A percentile compares a stretch with the other conserved stretches of the same genome.
phyloP scores from a whole-genome alignment of 768 basidiomycete species.

The Lactarius psammicola region DNA sequence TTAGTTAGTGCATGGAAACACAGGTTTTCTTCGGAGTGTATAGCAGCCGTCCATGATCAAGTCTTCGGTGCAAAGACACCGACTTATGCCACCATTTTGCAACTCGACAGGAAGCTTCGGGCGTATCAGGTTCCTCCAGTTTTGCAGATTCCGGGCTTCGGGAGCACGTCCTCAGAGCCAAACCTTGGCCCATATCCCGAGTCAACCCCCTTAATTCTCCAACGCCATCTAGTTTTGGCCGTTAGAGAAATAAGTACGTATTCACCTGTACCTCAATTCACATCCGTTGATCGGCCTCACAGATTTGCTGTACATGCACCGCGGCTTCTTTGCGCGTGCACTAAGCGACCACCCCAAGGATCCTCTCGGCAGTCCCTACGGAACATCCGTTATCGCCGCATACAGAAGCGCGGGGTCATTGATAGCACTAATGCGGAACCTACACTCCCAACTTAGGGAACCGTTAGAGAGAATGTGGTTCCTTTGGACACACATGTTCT shows the following conservation, averaged over 20 bases:
- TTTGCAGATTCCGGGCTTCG: constrained; percentile 62
- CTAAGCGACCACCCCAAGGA: constrained; percentile 60
- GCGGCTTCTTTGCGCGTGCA: constrained; percentile 71
- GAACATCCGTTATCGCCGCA: constrained; percentile 64
- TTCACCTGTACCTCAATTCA: constrained; percentile 1
- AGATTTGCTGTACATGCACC: constrained; percentile 61
- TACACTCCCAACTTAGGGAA: constrained; percentile 64
- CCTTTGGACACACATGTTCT: constrained; percentile 69
- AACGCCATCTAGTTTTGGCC: constrained; percentile 62
- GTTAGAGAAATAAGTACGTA: constrained; percentile 66
- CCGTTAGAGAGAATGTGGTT: constrained; percentile 72
- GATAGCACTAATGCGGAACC: constrained; percentile 60
- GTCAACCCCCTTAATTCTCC: constrained; percentile 59
- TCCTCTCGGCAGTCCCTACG: constrained; percentile 68
- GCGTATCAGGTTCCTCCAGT: constrained; percentile 62
- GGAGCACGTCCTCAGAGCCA: constrained; percentile 38
- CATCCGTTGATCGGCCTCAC: neutral
- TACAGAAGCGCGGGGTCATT: constrained; percentile 67
- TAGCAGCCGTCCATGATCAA: constrained; percentile 63
- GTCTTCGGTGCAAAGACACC: constrained; percentile 63
- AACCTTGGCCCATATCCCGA: constrained; percentile 43
- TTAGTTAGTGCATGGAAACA: constrained; percentile 71
- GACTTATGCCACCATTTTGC: constrained; percentile 57
- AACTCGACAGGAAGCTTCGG: constrained; percentile 65
- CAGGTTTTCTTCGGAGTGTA: constrained; percentile 58